Conservation (phyloP, 345 rosid species). For the Hirschfeldia incana region DNA sequence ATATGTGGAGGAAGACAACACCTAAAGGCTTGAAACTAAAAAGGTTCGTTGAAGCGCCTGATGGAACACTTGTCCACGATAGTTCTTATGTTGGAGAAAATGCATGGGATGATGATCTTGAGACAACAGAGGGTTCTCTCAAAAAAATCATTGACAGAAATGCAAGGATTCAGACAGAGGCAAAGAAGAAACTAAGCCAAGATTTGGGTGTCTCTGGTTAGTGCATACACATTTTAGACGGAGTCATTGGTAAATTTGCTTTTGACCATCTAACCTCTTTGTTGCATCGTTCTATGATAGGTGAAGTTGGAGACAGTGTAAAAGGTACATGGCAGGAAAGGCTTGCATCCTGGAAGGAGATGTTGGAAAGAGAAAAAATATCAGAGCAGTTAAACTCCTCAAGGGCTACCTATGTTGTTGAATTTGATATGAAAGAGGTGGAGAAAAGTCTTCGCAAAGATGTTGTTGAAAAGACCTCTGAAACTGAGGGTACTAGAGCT, state of each 20-base stretch:
- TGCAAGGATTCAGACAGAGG: slow-evolving; percentile 54
- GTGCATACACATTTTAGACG: slow-evolving; percentile 14
- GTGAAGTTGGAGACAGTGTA: slow-evolving; percentile 44
- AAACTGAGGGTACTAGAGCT: slow-evolving; percentile 70
- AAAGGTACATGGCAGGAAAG: slow-evolving; percentile 75
- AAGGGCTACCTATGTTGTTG: slow-evolving; percentile 78
- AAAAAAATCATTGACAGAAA: slow-evolving; percentile 59
- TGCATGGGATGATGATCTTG: slow-evolving; percentile 82
- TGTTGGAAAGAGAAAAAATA: slow-evolving; percentile 65
- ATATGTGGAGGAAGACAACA: slow-evolving; percentile 79
- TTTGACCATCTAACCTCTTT: slow-evolving; percentile 16
- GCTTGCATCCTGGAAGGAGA: slow-evolving; percentile 69
- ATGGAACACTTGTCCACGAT: slow-evolving; percentile 80
- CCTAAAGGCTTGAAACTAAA: slow-evolving; percentile 90
- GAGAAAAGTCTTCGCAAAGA: slow-evolving; percentile 91
- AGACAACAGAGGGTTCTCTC: slow-evolving; percentile 52
- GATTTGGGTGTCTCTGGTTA: slow-evolving; percentile 72
- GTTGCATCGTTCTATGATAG: slow-evolving; percentile 40
- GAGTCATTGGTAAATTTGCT: not conserved
- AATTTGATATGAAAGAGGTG: slow-evolving; percentile 96
- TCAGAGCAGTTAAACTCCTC: slow-evolving; percentile 62
- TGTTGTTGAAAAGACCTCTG: slow-evolving; percentile 60
- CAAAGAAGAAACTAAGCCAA: slow-evolving; percentile 63
- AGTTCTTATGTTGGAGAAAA: slow-evolving; percentile 86
- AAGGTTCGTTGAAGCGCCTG: slow-evolving; percentile 71